phyloP scores from a whole-genome alignment of 768 basidiomycete species.

The Lactarius pseudohatsudake region DNA sequence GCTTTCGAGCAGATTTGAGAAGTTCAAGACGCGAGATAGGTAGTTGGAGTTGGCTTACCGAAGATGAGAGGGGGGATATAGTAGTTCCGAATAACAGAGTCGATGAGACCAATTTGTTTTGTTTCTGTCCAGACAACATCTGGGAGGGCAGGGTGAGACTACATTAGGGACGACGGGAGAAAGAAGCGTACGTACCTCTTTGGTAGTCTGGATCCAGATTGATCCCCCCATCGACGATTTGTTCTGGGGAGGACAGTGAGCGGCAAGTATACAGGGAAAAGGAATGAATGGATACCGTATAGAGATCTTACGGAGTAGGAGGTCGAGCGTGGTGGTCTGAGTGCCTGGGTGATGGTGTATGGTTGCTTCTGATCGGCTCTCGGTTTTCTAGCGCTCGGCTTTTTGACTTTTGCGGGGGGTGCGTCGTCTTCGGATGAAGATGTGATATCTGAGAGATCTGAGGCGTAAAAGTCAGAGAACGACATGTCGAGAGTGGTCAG shows the following conservation, averaged over 20 bases:
- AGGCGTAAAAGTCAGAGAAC: constrained; percentile 32
- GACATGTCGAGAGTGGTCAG: constrained; percentile 22
- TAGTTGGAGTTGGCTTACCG: constrained; percentile 38
- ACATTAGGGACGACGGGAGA: neutral
- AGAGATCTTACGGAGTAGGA: constrained; percentile 38
- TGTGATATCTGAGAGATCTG: constrained; percentile 34
- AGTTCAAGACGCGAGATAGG: neutral
- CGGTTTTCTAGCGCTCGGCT: constrained; percentile 13
- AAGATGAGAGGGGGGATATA: constrained; percentile 83
- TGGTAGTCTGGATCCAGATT: constrained; percentile 78
- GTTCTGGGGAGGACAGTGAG: constrained; percentile 44
- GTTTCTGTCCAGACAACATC: constrained; percentile 79
- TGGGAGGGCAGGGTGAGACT: constrained; percentile 30
- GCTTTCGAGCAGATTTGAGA: constrained; percentile 37
- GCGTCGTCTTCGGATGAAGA: constrained; percentile 33
- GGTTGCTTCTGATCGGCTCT: neutral
- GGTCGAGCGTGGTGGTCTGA: constrained; percentile 32
- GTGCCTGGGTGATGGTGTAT: constrained; percentile 26
- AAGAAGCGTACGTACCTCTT: constrained; percentile 53
- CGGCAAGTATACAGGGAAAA: neutral
- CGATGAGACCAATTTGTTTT: constrained; percentile 74
- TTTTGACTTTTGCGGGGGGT: constrained; percentile 11
- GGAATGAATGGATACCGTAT: constrained; percentile 31
- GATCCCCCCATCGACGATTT: constrained; percentile 62
- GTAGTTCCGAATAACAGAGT: constrained; percentile 76